Percentiles rank a stretch among this genome's conserved stretches.
These are phyloP conservation scores for Darksidea phi DNA, from an alignment of 495 filamentous ascomycete genomes.

Conservation along the genomic window DNA sequence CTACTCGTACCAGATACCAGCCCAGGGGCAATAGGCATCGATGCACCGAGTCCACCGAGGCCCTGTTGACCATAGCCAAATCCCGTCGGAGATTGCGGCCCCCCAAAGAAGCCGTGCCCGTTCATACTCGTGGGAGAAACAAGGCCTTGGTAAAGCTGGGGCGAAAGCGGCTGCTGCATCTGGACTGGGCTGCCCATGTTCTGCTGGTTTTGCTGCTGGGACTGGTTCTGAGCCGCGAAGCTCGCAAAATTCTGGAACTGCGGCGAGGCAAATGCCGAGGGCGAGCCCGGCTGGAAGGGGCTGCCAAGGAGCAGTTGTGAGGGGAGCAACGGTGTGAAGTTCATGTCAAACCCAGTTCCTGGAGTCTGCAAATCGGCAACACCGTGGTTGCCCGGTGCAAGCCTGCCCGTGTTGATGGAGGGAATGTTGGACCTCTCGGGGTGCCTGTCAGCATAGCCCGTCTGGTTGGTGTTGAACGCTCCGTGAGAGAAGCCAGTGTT, in stretches of 20 bases:
- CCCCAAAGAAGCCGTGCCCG: constrained; percentile 67
- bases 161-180: constrained; percentile 64
- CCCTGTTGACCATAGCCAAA: constrained; percentile 57
- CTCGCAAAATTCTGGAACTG: constrained; percentile 82
- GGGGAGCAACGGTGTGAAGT: constrained; percentile 92
- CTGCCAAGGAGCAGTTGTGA: constrained; percentile 93
- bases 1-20: constrained; percentile 87
- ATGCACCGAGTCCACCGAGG: constrained; percentile 63
- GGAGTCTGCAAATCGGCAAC: constrained; percentile 78
- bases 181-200: constrained; percentile 61
- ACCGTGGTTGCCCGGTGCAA: constrained; percentile 54
- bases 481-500: constrained; percentile 88
- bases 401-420: constrained; percentile 77
- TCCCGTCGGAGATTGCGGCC: constrained; percentile 83
- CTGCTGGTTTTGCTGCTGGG: constrained; percentile 57
- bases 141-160: constrained; percentile 73
- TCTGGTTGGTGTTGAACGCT: constrained; percentile 77
- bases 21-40: constrained; percentile 71
- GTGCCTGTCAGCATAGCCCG: constrained; percentile 77
- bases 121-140: constrained; percentile 74
- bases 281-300: constrained; percentile 93
- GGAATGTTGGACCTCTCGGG: constrained; percentile 82
- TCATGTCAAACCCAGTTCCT: constrained; percentile 91
- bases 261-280: constrained; percentile 81
- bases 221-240: constrained; percentile 68